Evolutionary conservation across 148 eudicot genomes (phyloP).

Genomic region (Vaccinium vitisidaea): DNA sequence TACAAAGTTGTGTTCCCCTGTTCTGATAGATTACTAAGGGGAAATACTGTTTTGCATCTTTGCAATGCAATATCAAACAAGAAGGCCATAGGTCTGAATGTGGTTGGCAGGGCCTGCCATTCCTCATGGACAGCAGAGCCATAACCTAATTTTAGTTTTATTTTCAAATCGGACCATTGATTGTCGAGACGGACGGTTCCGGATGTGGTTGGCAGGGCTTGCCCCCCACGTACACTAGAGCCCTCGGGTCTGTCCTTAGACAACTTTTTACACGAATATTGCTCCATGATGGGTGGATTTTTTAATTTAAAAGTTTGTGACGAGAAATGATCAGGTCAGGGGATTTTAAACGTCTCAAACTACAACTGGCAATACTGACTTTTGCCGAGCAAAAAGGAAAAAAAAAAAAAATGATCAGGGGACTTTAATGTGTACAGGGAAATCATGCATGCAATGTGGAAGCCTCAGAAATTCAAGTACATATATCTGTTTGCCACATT

Average conservation of each 20-base stretch:
- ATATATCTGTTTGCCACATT: too few species aligned
- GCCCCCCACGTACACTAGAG: too few species aligned
- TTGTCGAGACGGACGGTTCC: background rate
- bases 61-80: background rate
- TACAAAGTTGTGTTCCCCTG: conserved; percentile 29
- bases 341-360: background rate
- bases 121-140: too few species aligned
- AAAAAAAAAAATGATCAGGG: too few species aligned
- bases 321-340: background rate
- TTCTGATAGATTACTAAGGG: background rate
- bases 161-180: too few species aligned
- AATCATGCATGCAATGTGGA: too few species aligned
- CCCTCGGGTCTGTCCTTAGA: background rate
- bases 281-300: background rate
- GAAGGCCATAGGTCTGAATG: conserved; percentile 22
- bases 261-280: background rate
- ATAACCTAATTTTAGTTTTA: too few species aligned
- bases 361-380: background rate
- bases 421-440: too few species aligned
- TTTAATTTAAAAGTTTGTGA: background rate
- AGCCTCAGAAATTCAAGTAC: too few species aligned
- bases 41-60: background rate
- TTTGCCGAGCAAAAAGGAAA: too few species aligned
- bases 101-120: conserved; percentile 52
- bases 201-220: background rate